These are phyloP conservation scores for Pichia exigua DNA, from an alignment of 805 yeast genomes.

Conservation along the genomic window DNA sequence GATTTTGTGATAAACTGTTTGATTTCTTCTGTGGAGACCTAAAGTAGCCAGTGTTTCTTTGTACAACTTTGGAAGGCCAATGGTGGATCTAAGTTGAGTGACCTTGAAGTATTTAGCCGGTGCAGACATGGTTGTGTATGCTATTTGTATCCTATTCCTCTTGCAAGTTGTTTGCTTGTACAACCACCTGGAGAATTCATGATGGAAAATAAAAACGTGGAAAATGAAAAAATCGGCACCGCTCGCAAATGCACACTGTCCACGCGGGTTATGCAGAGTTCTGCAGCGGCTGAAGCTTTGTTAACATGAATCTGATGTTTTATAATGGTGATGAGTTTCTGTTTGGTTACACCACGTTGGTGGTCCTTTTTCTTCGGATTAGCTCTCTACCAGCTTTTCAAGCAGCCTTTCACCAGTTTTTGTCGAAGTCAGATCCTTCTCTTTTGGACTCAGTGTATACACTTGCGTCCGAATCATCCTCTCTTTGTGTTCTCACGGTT, in stretches of 20 bases:
- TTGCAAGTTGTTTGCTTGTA: too few species aligned
- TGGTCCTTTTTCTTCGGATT: neutral
- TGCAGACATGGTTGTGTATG: neutral
- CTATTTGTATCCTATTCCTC: neutral
- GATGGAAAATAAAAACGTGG: neutral
- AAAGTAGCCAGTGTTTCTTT: constrained; percentile 59
- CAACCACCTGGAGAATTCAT: neutral
- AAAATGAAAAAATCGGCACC: neutral
- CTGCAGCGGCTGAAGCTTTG: too few species aligned
- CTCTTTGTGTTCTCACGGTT: neutral
- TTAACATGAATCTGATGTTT: neutral
- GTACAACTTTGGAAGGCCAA: constrained; percentile 69
- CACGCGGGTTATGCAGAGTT: neutral
- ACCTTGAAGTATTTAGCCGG: constrained; percentile 45
- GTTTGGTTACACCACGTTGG: neutral
- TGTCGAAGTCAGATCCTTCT: neutral
- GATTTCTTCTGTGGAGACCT: constrained; percentile 71
- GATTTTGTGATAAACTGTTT: constrained; percentile 62
- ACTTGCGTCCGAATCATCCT: neutral
- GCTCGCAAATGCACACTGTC: neutral
- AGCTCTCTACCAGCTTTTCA: neutral
- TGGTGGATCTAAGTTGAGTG: constrained; percentile 72
- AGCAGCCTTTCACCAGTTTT: neutral
- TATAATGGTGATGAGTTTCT: too few species aligned
- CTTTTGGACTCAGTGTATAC: neutral